Evolutionary conservation across 768 basidiomycete species (phyloP), one percentile per base, ranked within the genome.

Genomic region (Cytidiella melzeri): DNA sequence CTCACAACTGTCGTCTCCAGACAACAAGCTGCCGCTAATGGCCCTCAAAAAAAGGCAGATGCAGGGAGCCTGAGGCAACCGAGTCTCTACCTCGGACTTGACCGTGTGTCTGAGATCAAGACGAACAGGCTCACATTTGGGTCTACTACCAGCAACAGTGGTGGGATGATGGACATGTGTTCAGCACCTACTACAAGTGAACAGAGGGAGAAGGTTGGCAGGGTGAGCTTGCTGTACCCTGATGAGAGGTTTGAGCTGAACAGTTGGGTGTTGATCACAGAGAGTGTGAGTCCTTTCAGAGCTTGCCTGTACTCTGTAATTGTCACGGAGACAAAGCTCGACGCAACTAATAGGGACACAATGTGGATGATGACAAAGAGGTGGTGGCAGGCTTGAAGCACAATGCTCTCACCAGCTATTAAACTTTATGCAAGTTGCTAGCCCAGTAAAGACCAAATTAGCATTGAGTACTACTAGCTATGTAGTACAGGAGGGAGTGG

Each of bases 201-300:
- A 18, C 24, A 40, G 41, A 38, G 47, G 3, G 23, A 38, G 44
- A 26, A n/a, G n/a, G 20, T 44, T 18, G 47, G 39, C 21, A 46
- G 52, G 26, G 52, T 55, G 41, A 55, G 52, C 30, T 47, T 47
- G 28, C 21, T 19, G 24, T 42, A 48, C 28, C 46, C 54, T 12
- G 12, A 51, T 40, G 15, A 13, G 7, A 20, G 6, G 2, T 55
- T 51, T 39, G 25, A 26, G n/a, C 45, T 47, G 26, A 50, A 55
- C 36, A 46, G 50, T n/a, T 55, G 54, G 54, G 50, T 55, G n/a
- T 21, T 52, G 4, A 41, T 55, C 45, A 51, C 54, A 7, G 54
- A 51, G 27, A 41, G 48, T 39, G 54, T 55, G n/a, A n/a, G 41
- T 26, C 1, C 24, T n/a, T 18, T 10, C 24, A 27, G 30, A n/a